Evolutionary conservation across 768 basidiomycete genomes (phyloP).

Genomic region (Multifurca ochricompacta): DNA sequence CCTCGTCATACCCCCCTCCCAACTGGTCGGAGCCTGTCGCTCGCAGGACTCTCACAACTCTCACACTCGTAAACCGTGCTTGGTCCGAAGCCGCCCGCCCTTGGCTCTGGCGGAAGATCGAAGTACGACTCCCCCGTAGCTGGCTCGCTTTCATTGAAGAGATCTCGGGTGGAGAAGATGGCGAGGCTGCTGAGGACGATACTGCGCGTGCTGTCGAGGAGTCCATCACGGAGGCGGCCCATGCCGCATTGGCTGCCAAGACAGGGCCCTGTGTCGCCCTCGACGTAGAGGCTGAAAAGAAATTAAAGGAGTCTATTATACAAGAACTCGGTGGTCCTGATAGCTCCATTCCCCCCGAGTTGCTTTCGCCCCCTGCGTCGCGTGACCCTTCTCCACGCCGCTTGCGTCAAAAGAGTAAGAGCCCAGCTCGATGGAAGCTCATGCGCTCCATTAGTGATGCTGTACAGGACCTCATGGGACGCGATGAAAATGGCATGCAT

Average conservation of each 20-base stretch:
- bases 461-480: slow-evolving; percentile 60
- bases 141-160: slow-evolving; percentile 81
- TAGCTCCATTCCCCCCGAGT: slow-evolving; percentile 60
- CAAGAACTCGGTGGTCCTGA: slow-evolving; percentile 55
- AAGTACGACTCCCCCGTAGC: slow-evolving; percentile 74
- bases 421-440: slow-evolving; percentile 79
- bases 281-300: slow-evolving; percentile 32
- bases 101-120: slow-evolving; percentile 79
- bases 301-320: slow-evolving; percentile 31
- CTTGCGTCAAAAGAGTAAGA: slow-evolving; percentile 66
- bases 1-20: slow-evolving; percentile 64
- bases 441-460: slow-evolving; percentile 73
- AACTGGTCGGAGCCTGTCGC: slow-evolving; percentile 62
- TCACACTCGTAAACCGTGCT: slow-evolving; percentile 69
- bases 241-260: slow-evolving; percentile 47
- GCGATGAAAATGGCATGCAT: slow-evolving; percentile 60
- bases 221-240: slow-evolving; percentile 60
- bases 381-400: slow-evolving; percentile 79
- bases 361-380: slow-evolving; percentile 72
- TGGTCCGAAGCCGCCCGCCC: slow-evolving; percentile 83
- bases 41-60: slow-evolving; percentile 56
- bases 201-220: slow-evolving; percentile 56
- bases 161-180: slow-evolving; percentile 65
- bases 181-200: slow-evolving; percentile 39
- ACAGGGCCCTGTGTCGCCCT: not conserved